phyloP scores from a whole-genome alignment of 1,284 basidiomycete genomes.

The Uromyces viciae-fabae region DNA sequence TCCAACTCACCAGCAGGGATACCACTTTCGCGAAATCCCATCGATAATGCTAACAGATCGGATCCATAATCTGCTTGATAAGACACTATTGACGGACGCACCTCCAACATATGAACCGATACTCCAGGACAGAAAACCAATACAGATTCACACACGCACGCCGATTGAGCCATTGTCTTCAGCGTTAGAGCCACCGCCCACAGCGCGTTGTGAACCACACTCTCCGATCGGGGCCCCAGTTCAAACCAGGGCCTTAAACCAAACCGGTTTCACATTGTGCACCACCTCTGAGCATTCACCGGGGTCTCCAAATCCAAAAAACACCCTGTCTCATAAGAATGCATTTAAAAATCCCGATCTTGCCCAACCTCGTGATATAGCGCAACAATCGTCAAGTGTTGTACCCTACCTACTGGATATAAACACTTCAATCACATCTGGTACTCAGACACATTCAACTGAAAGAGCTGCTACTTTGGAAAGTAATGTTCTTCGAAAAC shows the following conservation, averaged over 20 bases:
- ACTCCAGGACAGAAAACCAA: constrained; percentile 22
- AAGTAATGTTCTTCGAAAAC: neutral
- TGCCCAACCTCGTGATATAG: neutral
- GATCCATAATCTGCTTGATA: constrained; percentile 22
- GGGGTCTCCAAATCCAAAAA: neutral
- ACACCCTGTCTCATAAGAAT: neutral
- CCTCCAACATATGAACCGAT: constrained; percentile 24
- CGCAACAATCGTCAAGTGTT: neutral
- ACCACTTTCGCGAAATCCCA: constrained; percentile 29
- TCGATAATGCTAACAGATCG: constrained; percentile 20
- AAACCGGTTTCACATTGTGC: too few relatives aligned
- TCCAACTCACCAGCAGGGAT: constrained; percentile 26
- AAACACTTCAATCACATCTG: neutral
- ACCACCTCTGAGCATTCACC: neutral
- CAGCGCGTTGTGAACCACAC: neutral
- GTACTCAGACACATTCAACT: neutral
- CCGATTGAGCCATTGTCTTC: neutral
- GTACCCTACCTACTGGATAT: neutral
- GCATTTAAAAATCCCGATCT: neutral
- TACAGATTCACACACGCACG: neutral
- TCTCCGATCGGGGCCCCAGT: too few relatives aligned
- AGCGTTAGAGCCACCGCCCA: neutral
- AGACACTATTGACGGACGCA: neutral
- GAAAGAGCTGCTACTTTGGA: neutral
- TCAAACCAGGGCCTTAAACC: too few relatives aligned